Base-by-base conservation (phyloP, 257 asterid genomes). In the Primulina tabacum region DNA sequence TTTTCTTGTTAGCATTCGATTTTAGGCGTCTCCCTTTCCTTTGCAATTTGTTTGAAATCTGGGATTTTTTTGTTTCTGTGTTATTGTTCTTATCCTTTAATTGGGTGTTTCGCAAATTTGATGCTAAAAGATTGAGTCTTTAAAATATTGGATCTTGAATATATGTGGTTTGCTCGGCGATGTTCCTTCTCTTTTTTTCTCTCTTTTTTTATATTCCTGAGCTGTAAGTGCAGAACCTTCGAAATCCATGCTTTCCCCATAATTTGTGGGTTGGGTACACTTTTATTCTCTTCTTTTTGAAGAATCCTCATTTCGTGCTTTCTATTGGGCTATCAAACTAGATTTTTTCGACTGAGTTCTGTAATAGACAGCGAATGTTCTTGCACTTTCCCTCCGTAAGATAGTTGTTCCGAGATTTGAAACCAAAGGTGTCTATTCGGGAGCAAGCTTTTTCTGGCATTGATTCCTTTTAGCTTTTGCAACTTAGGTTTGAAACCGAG, bases 401-500 rank as follows among this genome's bases (percentile, higher is more conserved):
- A 32, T 71, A 67, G 77, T 82, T 55, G 58, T 71, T 82, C 79
- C 77, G 79, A 71, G 80, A 85, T 90, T 84, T 77, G 81, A 87
- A 90, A 82, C 71, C 84, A 77, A 88, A 86, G 89, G 50, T 40
- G 71, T 78, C 77, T 76, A 85, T 88, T 88, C 96, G 77, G 57
- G 80, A 60, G 67, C 74, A 82, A 80, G 89, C 88, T 85, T 84
- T 88, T 60, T 50, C 76, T 60, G 61, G 74, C 74, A 76, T 81
- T 76, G 85, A 76, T 77, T 73, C 88, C 82, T 82, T 87, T 83
- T 85, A 81, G 96, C 84, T 87, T 88, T 81, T 77, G 77, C 73
- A 52, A 77, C 78, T 74, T 68, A 74, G 81, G 79, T 50, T 50
- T 43, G 55, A 17, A 86, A 76, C 67, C 37, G 73, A 67, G 66